A percentile compares a stretch with the other conserved stretches of the same genome.
Evolutionary conservation across 768 basidiomycete genomes (phyloP).

Genomic region (Phylloporus sp.): DNA sequence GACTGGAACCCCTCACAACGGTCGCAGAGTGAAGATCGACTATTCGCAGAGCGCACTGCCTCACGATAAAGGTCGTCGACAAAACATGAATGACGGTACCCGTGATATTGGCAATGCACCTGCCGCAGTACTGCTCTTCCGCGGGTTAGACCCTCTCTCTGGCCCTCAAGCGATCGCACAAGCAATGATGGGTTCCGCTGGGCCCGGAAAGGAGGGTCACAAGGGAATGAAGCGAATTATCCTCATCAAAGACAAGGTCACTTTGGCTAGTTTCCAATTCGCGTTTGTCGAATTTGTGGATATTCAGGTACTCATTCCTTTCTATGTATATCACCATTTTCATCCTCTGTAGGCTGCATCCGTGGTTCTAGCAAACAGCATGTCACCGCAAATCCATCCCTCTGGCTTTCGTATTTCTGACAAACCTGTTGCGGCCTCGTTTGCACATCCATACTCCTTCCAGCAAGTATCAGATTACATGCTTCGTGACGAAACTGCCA

Average conservation of each 20-base stretch:
- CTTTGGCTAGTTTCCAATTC: conserved; percentile 88
- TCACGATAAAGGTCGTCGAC: conserved; percentile 60
- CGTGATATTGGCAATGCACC: conserved; percentile 91
- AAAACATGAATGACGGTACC: conserved; percentile 86
- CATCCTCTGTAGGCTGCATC: conserved; percentile 63
- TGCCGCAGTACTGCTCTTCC: conserved; percentile 79
- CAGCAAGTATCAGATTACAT: conserved; percentile 74
- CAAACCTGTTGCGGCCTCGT: conserved; percentile 85
- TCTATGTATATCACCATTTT: conserved; percentile 3
- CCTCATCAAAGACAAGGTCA: conserved; percentile 84
- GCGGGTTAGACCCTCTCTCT: conserved; percentile 85
- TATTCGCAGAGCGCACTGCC: conserved; percentile 85
- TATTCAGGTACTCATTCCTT: conserved; percentile 51
- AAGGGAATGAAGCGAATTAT: conserved; percentile 86
- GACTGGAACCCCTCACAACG: conserved; percentile 65
- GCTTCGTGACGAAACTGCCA: conserved; percentile 71
- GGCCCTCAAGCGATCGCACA: conserved; percentile 84
- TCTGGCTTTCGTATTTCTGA: conserved; percentile 92
- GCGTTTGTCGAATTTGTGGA: conserved; percentile 92
- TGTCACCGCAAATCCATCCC: conserved; percentile 85
- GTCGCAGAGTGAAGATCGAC: conserved; percentile 91
- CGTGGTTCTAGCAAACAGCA: conserved; percentile 74
- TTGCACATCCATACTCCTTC: conserved; percentile 89
- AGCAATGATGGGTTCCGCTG: conserved; percentile 79
- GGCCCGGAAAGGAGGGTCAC: conserved; percentile 71